Evolutionary conservation across 2,329 filamentous ascomycete genomes (phyloP).

Genomic region (Paecilomyces variotii): DNA sequence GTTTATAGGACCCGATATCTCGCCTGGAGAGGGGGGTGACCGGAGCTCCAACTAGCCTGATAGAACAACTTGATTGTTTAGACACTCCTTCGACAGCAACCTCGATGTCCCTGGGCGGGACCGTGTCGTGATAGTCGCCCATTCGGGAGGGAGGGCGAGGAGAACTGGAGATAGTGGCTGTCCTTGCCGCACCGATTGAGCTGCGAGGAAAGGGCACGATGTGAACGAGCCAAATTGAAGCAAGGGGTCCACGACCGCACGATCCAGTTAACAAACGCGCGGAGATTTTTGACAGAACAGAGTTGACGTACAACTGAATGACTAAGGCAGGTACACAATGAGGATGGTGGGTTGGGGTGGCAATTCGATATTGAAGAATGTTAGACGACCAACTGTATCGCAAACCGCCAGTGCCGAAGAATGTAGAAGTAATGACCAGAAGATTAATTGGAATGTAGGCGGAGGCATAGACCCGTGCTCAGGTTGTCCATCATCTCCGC

Average conservation of each 20-base stretch:
- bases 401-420: conserved; percentile 17
- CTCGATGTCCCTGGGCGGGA: conserved; percentile 24
- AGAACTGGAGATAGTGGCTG: conserved; percentile 18
- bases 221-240: conserved; percentile 20
- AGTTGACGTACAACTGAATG: conserved; percentile 12
- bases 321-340: conserved; percentile 15
- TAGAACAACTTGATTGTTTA: conserved; percentile 25
- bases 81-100: conserved; percentile 29
- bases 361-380: conserved; percentile 28
- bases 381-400: conserved; percentile 15
- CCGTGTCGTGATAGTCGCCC: conserved; percentile 21
- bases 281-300: conserved; percentile 26
- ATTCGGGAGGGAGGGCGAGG: conserved; percentile 22
- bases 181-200: conserved; percentile 33
- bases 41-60: conserved; percentile 25
- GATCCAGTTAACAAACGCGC: conserved; percentile 27
- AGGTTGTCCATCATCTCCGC: background rate
- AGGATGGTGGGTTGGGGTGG: conserved; percentile 18
- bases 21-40: conserved; percentile 19
- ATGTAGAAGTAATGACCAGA: conserved; percentile 22
- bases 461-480: conserved; percentile 2
- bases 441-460: conserved; percentile 25
- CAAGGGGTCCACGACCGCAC: conserved; percentile 29
- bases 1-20: conserved; percentile 33
- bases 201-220: conserved; percentile 25